phyloP scores from a whole-genome alignment of 2,329 filamentous ascomycete genomes.

The Pseudogymnoascus sp. region DNA sequence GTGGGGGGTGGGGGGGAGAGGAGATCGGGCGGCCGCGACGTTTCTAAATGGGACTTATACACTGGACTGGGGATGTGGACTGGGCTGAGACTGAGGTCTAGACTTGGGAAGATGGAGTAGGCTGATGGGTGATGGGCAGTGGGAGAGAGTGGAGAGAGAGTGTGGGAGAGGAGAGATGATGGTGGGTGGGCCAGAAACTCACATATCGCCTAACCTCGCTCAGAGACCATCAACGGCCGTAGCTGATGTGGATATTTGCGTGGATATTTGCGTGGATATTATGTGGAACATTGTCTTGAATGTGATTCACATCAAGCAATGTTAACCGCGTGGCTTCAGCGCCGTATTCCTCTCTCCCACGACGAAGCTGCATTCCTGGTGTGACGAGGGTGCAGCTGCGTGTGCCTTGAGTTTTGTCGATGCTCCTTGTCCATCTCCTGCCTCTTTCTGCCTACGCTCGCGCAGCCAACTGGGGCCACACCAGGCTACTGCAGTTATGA shows the following conservation, averaged over 20 bases:
- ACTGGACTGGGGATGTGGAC: neutral
- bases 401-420: neutral
- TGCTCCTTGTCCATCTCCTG: neutral
- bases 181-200: neutral
- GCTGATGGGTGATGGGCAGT: neutral
- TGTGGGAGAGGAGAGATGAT: neutral
- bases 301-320: neutral
- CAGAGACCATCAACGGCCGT: neutral
- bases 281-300: neutral
- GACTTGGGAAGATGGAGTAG: neutral
- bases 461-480: neutral
- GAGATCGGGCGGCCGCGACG: neutral
- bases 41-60: constrained; percentile 5
- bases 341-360: neutral
- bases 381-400: neutral
- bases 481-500: neutral
- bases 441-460: neutral
- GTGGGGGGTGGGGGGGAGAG: neutral
- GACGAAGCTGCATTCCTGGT: neutral
- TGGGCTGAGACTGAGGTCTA: constrained; percentile 7
- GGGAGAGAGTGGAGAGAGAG: neutral
- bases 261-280: neutral
- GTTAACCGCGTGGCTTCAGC: constrained; percentile 4
- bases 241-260: neutral
- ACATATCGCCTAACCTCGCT: neutral